Conservation (phyloP, 495 filamentous ascomycete species). For the Talaromyces liani region DNA sequence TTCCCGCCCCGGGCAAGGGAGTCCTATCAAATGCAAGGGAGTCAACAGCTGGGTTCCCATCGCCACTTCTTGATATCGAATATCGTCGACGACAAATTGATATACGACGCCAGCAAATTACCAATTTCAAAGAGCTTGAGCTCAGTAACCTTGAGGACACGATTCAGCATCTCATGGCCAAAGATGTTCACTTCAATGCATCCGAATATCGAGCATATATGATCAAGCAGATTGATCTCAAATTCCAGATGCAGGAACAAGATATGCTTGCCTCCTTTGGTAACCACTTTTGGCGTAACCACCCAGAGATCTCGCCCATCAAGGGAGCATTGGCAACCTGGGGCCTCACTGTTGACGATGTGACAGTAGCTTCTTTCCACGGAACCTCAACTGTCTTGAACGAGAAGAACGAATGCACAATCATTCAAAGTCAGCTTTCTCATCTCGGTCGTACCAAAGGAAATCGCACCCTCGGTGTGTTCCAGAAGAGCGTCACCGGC, state of each 20-base stretch:
- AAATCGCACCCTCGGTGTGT: slow-evolving; percentile 12
- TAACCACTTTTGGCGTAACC: slow-evolving; percentile 12
- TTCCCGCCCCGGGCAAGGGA: slow-evolving; percentile 9
- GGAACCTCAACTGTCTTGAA: slow-evolving; percentile 19
- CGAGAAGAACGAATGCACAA: slow-evolving; percentile 17
- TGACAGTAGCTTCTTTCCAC: slow-evolving; percentile 17
- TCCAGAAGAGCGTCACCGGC: slow-evolving; percentile 16
- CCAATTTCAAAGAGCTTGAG: not conserved
- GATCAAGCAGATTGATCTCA: not conserved
- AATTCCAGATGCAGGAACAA: not conserved
- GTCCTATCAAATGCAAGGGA: slow-evolving; percentile 13
- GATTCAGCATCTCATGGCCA: not conserved
- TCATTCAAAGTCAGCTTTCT: slow-evolving; percentile 12
- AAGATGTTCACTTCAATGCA: not conserved
- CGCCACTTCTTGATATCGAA: slow-evolving; percentile 12
- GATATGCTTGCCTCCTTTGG: slow-evolving; percentile 10
- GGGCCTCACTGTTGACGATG: slow-evolving; percentile 15
- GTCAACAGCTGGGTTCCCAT: not conserved
- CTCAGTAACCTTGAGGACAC: not conserved
- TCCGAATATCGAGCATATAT: slow-evolving; percentile 2
- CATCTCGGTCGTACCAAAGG: slow-evolving; percentile 13
- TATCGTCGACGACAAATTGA: slow-evolving; percentile 12
- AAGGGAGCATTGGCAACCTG: slow-evolving; percentile 15
- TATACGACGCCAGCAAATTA: not conserved
- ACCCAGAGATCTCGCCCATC: slow-evolving; percentile 15